Conservation (phyloP, 345 rosid species). For the Salix exigua region DNA sequence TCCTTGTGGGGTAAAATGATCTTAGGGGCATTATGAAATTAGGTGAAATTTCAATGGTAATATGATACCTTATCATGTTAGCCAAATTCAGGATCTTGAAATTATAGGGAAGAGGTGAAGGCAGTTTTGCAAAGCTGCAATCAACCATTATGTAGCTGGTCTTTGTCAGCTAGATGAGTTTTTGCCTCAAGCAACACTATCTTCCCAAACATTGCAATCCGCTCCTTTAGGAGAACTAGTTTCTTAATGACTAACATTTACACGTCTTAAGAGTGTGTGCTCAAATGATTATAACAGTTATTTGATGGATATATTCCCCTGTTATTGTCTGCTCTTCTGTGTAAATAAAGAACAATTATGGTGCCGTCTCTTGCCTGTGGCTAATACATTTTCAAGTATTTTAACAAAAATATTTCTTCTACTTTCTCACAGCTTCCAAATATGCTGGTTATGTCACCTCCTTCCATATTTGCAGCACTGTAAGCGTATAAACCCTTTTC, state of each 20-base stretch:
- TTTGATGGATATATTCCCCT: neutral
- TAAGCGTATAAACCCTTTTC: constrained; percentile 35
- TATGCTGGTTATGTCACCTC: constrained; percentile 83
- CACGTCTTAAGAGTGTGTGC: too few relatives aligned
- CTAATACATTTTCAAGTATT: neutral
- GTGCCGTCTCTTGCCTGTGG: neutral
- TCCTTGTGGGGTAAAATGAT: neutral
- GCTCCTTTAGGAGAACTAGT: too few relatives aligned
- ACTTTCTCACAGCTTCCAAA: constrained; percentile 64
- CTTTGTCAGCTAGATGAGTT: too few relatives aligned
- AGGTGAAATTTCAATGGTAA: neutral
- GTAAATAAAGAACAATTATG: neutral
- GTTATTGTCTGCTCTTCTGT: neutral
- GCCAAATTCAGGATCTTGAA: too few relatives aligned
- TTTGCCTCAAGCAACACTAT: too few relatives aligned
- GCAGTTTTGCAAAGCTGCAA: too few relatives aligned
- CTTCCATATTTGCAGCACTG: constrained; percentile 77
- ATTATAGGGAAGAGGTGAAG: too few relatives aligned
- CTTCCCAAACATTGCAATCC: too few relatives aligned
- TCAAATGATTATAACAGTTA: too few relatives aligned
- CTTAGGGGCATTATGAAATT: neutral
- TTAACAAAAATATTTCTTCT: neutral
- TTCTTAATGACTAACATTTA: too few relatives aligned
- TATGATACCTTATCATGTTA: neutral
- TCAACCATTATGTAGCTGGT: too few relatives aligned